phyloP scores from a whole-genome alignment of 2,329 filamentous ascomycete genomes.

The Endocalyx cinctus region DNA sequence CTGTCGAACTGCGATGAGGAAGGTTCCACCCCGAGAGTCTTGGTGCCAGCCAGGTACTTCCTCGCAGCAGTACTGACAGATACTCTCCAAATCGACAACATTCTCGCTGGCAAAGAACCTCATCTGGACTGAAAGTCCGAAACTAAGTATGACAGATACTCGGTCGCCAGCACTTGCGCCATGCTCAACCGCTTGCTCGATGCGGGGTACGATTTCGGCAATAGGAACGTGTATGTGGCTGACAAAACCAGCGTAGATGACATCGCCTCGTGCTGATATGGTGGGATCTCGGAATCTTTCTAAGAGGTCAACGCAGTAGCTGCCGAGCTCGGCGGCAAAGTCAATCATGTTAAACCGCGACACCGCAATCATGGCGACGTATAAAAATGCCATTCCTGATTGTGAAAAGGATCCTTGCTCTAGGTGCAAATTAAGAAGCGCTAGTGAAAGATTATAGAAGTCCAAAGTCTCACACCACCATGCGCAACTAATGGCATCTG shows the following conservation, averaged over 20 bases:
- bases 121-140: conserved; percentile 62
- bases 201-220: conserved; percentile 49
- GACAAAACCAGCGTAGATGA: conserved; percentile 64
- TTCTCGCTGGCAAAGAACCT: conserved; percentile 69
- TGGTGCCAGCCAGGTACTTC: conserved; percentile 69
- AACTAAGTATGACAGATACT: conserved; percentile 66
- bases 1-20: conserved; percentile 64
- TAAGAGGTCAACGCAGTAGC: conserved; percentile 59
- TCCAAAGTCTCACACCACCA: conserved; percentile 69
- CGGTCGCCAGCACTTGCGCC: conserved; percentile 65
- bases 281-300: conserved; percentile 59
- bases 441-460: conserved; percentile 67
- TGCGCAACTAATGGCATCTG: conserved; percentile 64
- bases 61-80: conserved; percentile 66
- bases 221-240: conserved; percentile 66
- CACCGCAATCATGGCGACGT: conserved; percentile 63
- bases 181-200: conserved; percentile 64
- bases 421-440: conserved; percentile 64
- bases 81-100: conserved; percentile 63
- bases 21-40: conserved; percentile 66
- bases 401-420: conserved; percentile 63
- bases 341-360: conserved; percentile 67
- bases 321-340: conserved; percentile 61
- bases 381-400: conserved; percentile 62
- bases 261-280: conserved; percentile 63